Base-by-base conservation (phyloP, 495 filamentous ascomycete species). In the Penicillium cinerascens region DNA sequence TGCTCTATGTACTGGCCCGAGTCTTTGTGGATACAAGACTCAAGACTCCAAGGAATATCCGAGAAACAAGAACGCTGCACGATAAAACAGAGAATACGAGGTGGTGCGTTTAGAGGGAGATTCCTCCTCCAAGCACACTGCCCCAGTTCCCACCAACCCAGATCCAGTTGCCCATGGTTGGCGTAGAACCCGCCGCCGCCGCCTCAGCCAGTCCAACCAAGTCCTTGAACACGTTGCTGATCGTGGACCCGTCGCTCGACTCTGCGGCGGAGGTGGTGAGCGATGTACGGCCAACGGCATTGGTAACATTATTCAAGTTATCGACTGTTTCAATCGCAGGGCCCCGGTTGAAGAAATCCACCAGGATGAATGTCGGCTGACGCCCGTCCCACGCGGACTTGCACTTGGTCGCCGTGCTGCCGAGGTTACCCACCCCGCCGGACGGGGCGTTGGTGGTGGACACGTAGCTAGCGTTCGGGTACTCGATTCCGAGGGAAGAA, bases 301-400 rank as follows among this genome's bases (percentile, higher is more conserved):
- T 63, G 35, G 68, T 73, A 40, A 89, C 80, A 22, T 79, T 79
- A 61, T 89, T 91, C 51, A 88, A 47, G 29, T 59, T 69, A 63
- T 90, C 86, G 4, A 87, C 83, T 0, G 82, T 78, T 1, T 74
- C 70, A 42, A 90, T 78, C 15, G 82, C 70, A 0, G 82, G 74
- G 0, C 86, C 87, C 41, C 81, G 68, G 51, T 87, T 80, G 55
- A 81, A 88, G 67, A 88, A 91, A 63, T 92, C 87, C 4, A 91
- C 86, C 18, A 92, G 73, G 42, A 89, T 77, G 52, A 87, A 89
- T 0, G 75, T 76, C 4, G 87, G 87, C 54, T 79, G 79, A 26
- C 63, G 63, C 11, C 78, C 78, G 10, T 38, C 47, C 73, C 80
- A 91, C 26, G 76, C 61, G 1, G 54, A 61, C 47, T 74, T 65